Evolutionary conservation across 768 basidiomycete species (phyloP), one percentile per base, ranked within the genome.

Genomic region (Nevesoporus exiguus): DNA sequence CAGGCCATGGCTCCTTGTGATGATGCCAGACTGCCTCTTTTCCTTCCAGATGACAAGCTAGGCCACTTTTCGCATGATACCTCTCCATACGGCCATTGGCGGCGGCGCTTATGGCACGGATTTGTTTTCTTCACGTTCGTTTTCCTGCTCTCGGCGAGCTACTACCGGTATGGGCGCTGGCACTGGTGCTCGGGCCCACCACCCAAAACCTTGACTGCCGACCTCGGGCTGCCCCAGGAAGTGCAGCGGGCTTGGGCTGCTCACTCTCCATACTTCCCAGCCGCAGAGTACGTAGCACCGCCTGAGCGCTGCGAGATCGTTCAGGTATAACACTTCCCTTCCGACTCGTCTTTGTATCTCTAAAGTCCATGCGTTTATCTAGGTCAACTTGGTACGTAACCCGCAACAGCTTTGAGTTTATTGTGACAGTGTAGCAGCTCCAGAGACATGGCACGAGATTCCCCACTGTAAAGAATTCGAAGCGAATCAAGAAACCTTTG

Each of bases 401-500:
- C 4, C n/a, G 29, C 24, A 13, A 3, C 7, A 17, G n/a, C 17
- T 10, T n/a, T 19, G n/a, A 21, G n/a, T 17, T 34, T 33, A n/a
- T 51, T 21, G 10, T 55, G 33, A 69, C 51, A 7, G 19, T 11
- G 22, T 29, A 31, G 15, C 27, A 92, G 90, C 73, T 94, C 9
- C 86, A 92, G 70, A 77, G 91, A 11, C 91, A 94, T 62, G 90
- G 90, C 3, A 82, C 88, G 1, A 81, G 91, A 30, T 92, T 77
- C 61, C 91, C 91, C 0, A 92, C 90, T 0, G 59, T 64, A 0
- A 74, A 76, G 2, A 76, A 80, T 11, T 66, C 76, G 1, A 59
- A 62, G 10, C 51, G 56, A 27, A 87, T 88, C 9, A 57, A 67
- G 17, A 55, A 63, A 5, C 77, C 85, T 0, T 61, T 93, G 9